A percentile compares a stretch with the other conserved stretches of the same genome.
Conservation (phyloP, 495 filamentous ascomycete genomes). For the Xylaria flabelliformis region DNA sequence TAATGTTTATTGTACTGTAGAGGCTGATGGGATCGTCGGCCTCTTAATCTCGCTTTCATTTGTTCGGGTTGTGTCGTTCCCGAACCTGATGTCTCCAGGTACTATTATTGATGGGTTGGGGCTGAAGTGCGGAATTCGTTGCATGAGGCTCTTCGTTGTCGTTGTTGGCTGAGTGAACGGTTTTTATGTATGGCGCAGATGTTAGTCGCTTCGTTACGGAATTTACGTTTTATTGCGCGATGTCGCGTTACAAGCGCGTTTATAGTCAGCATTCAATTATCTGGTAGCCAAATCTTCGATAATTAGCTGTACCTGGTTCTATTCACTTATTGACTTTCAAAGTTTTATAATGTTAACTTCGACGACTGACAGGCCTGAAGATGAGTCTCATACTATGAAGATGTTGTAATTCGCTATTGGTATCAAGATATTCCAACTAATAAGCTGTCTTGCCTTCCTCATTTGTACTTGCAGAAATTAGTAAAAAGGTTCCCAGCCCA, state of each 20-base stretch:
- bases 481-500: no score
- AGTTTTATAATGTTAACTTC: no score
- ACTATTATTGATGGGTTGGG: neutral
- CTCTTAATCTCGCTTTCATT: constrained; percentile 13
- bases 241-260: neutral
- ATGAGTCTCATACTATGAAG: neutral
- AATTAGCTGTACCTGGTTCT: neutral
- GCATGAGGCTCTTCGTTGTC: neutral
- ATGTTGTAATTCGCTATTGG: neutral
- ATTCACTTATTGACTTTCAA: neutral
- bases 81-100: neutral
- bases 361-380: neutral
- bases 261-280: neutral
- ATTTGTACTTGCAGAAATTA: neutral
- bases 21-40: constrained; percentile 16
- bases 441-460: neutral
- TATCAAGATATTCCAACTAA: neutral
- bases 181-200: neutral
- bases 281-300: neutral
- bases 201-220: neutral
- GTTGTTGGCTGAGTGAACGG: neutral
- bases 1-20: neutral
- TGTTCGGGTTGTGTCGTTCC: neutral
- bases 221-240: neutral
- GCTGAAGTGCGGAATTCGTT: neutral